Percentiles rank a stretch among this genome's conserved stretches.
Conservation (phyloP, 129 eudicot species). For the Escallonia herrerae region DNA sequence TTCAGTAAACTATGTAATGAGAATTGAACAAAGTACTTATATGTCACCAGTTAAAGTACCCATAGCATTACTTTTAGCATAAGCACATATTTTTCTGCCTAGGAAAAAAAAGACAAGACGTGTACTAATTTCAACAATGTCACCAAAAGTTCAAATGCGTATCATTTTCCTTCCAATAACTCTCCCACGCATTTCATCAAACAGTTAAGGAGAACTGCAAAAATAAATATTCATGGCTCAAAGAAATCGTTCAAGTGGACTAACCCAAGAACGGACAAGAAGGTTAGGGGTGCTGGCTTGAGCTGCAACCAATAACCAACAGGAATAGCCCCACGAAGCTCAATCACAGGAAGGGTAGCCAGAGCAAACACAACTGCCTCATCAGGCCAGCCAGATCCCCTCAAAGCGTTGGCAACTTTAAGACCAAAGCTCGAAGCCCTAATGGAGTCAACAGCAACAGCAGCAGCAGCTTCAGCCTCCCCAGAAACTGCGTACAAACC, state of each 20-base stretch:
- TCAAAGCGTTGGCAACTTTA: slow-evolving; percentile 58
- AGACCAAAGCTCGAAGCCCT: slow-evolving; percentile 81
- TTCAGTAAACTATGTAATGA: too few relatives aligned
- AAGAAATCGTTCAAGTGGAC: slow-evolving; percentile 5
- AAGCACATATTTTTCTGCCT: too few relatives aligned
- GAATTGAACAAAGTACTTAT: not conserved
- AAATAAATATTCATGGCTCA: too few relatives aligned
- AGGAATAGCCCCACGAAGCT: slow-evolving; percentile 99
- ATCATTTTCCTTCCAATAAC: too few relatives aligned
- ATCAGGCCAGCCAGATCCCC: slow-evolving; percentile 93
- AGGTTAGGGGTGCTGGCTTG: slow-evolving; percentile 50
- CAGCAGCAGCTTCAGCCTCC: slow-evolving; percentile 63
- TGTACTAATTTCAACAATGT: not conserved
- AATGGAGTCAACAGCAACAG: slow-evolving; percentile 53
- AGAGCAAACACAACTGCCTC: slow-evolving; percentile 82
- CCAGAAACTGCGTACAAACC: slow-evolving; percentile 64
- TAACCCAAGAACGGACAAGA: slow-evolving; percentile 74
- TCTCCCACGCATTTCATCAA: too few relatives aligned
- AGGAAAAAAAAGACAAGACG: too few relatives aligned
- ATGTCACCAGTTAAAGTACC: not conserved
- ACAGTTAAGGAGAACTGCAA: too few relatives aligned
- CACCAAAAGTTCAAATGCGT: too few relatives aligned
- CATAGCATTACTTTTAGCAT: not conserved
- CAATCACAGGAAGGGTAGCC: slow-evolving; percentile 88
- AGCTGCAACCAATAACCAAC: slow-evolving; percentile 96